phyloP scores from a whole-genome alignment of 805 yeast genomes.

The Kuraishia cidri region DNA sequence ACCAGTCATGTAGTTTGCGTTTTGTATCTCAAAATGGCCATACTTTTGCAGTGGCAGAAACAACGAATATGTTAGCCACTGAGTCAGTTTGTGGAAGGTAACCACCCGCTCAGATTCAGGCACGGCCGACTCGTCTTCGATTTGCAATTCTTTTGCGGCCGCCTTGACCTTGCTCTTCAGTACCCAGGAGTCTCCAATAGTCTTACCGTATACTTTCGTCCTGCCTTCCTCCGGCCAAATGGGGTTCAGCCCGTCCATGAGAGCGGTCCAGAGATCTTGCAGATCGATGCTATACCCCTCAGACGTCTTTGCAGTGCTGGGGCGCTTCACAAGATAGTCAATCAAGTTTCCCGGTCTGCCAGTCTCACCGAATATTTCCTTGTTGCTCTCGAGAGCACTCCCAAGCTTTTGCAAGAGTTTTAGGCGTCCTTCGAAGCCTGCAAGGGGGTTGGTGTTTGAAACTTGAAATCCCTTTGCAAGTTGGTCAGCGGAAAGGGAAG shows the following conservation, averaged over 20 bases:
- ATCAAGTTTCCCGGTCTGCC: constrained; percentile 38
- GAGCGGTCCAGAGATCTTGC: constrained; percentile 39
- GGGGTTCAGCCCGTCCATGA: constrained; percentile 46
- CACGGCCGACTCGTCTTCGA: constrained; percentile 8
- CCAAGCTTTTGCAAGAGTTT: constrained; percentile 39
- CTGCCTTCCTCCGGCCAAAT: constrained; percentile 58
- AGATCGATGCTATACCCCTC: constrained; percentile 26
- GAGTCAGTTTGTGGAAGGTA: constrained; percentile 59
- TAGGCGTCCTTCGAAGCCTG: constrained; percentile 47
- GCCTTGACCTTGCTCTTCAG: constrained; percentile 21
- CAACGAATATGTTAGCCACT: constrained; percentile 59
- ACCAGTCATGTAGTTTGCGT: constrained; percentile 39
- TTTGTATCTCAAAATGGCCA: constrained; percentile 30
- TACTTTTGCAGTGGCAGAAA: constrained; percentile 39
- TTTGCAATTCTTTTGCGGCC: constrained; percentile 9
- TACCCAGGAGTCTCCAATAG: constrained; percentile 60
- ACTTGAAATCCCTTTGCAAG: constrained; percentile 39
- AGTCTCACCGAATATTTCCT: constrained; percentile 27
- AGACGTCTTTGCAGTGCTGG: constrained; percentile 9
- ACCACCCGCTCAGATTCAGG: constrained; percentile 34
- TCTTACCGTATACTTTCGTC: constrained; percentile 35
- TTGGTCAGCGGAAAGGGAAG: constrained; percentile 21
- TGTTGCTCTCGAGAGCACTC: constrained; percentile 26
- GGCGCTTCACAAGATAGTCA: constrained; percentile 30
- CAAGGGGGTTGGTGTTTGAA: constrained; percentile 34